Evolutionary conservation across 2,329 filamentous ascomycete species (phyloP), one percentile per base, ranked within the genome.

Genomic region (Venturia carpophila): DNA sequence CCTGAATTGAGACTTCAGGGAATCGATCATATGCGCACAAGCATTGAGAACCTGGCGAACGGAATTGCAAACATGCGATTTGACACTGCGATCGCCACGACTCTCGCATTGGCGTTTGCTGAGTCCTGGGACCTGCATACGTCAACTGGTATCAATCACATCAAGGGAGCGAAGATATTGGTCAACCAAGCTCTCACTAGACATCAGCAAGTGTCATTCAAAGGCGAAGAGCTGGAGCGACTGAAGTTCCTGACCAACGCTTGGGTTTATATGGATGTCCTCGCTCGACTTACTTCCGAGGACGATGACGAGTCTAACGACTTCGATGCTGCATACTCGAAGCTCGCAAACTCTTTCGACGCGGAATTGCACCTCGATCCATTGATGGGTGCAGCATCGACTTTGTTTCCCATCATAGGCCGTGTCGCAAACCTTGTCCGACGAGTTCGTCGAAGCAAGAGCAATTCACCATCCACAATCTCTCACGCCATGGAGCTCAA

Each of bases 201-300:
- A 69, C 79, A 82, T 71, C 74, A 75, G 68, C 72, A 72, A 41
- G 69, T 71, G 11, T 75, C 78, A 49, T 70, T 76, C 62, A 71
- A 70, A n/a, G 80, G 79, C 4, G 73, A 79, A 30, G 81, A 84
- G 56, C 72, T 83, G 15, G 76, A 79, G 47, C 77, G 85, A 9
- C 75, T 90, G 30, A 84, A 83, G 65, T 90, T 90, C 69, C 77
- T 90, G 21, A 87, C 85, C 75, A 89, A 89, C 70, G 85, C 84
- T 4, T 90, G 86, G 84, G 80, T 89, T 9, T 90, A 90, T 70
- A 87, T 89, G 82, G 86, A 89, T 71, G 87, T 90, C 37, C 86
- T 90, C 67, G 84, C 87, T 30, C 82, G 87, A 17, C 75, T 90
- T 61, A 89, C 86, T 0, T 86, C 86, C 3, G 75, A 84, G 3